Conservation (phyloP, 495 filamentous ascomycete genomes). For the Pyronema domesticum region DNA sequence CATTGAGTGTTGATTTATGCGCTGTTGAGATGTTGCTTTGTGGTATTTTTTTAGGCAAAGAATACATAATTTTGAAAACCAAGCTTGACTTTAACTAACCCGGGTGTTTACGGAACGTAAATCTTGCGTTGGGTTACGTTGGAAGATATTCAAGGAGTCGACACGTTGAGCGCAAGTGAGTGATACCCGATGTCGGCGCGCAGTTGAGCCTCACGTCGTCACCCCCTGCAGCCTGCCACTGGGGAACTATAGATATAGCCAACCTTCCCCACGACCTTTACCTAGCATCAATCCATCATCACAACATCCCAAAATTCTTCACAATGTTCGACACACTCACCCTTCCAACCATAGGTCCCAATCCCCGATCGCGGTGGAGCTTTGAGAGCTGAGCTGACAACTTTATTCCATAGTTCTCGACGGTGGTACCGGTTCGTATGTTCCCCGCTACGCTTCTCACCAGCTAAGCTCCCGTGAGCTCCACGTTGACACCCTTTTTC, state of each 20-base stretch:
- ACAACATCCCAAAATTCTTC: slow-evolving; percentile 5
- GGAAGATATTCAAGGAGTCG: too few relatives aligned
- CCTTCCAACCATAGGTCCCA: slow-evolving; percentile 39
- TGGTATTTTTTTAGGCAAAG: too few relatives aligned
- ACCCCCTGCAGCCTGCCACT: background rate
- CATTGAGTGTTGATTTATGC: too few relatives aligned
- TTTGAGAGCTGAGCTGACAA: slow-evolving; percentile 17
- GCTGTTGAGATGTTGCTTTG: too few relatives aligned
- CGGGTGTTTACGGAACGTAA: too few relatives aligned
- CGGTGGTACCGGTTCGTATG: slow-evolving; percentile 85
- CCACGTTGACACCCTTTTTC: slow-evolving; percentile 9
- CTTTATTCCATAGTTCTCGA: slow-evolving; percentile 60
- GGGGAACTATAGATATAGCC: background rate
- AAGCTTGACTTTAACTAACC: too few relatives aligned
- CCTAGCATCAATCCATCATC: background rate
- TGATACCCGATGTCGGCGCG: background rate
- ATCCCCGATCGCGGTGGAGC: slow-evolving; percentile 22
- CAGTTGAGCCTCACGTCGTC: background rate
- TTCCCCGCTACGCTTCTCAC: slow-evolving; percentile 4
- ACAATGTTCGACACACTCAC: slow-evolving; percentile 47
- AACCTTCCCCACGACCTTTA: background rate
- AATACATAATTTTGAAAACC: too few relatives aligned
- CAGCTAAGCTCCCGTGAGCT: background rate
- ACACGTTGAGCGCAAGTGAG: background rate
- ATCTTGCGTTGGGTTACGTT: too few relatives aligned